Conservation (phyloP, 129 eudicot species). For the Arctium lappa region DNA sequence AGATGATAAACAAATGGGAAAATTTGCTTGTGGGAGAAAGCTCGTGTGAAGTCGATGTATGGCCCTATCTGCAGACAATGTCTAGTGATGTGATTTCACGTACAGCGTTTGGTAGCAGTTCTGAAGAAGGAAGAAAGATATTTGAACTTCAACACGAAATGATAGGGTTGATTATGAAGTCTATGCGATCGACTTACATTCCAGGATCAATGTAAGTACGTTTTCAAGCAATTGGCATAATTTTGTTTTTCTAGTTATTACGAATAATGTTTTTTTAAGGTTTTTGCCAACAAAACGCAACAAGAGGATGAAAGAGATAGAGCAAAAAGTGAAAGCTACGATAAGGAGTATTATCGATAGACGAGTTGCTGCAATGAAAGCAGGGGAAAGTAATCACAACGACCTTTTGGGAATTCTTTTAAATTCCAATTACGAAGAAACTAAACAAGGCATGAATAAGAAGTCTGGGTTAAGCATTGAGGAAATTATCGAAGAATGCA, state of each 20-base stretch:
- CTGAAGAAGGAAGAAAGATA: neutral
- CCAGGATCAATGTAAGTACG: constrained; percentile 14
- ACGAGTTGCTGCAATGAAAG: neutral
- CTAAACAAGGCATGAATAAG: neutral
- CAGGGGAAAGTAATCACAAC: neutral
- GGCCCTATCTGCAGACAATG: neutral
- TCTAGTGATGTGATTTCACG: neutral
- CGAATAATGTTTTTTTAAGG: neutral
- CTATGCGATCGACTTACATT: neutral
- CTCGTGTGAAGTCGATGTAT: neutral
- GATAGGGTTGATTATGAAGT: neutral
- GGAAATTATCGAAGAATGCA: constrained; percentile 5
- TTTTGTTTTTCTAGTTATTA: neutral
- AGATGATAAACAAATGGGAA: neutral
- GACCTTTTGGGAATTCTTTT: constrained; percentile 19
- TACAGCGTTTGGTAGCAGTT: neutral
- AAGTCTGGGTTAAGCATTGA: constrained; percentile 4
- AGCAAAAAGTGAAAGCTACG: neutral
- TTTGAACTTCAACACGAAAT: neutral
- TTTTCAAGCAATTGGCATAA: neutral
- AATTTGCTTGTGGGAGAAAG: neutral
- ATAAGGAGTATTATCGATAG: constrained; percentile 2
- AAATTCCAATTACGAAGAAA: constrained; percentile 10
- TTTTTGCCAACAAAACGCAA: constrained; percentile 10
- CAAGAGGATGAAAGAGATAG: constrained; percentile 3